These are phyloP conservation scores for Salvia splendens DNA, from an alignment of 257 asterid genomes.

Conservation along the genomic window DNA sequence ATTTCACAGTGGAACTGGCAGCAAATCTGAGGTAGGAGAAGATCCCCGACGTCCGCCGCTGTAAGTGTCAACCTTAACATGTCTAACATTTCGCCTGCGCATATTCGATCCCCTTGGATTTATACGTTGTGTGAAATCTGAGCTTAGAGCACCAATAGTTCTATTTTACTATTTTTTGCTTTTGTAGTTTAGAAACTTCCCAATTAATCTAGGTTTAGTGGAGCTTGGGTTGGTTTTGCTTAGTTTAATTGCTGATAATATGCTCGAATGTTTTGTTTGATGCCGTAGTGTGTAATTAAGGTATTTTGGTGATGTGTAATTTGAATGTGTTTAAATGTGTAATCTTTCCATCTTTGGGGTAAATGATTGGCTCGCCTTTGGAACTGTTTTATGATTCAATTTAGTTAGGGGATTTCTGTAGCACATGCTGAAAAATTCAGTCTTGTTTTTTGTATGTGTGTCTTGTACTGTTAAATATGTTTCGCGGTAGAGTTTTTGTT, in stretches of 20 bases:
- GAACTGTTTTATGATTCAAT: not conserved
- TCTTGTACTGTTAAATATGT: too few species aligned
- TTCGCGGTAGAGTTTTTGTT: too few species aligned
- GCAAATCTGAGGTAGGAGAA: not conserved
- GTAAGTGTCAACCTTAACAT: conserved; percentile 27
- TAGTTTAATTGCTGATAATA: not conserved
- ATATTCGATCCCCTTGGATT: not conserved
- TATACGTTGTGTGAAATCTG: not conserved
- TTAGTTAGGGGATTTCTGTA: too few species aligned
- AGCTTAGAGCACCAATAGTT: not conserved
- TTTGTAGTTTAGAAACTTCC: not conserved
- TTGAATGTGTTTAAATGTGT: not conserved
- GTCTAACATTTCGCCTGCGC: not conserved
- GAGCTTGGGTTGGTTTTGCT: conserved; percentile 4
- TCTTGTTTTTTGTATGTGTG: not conserved
- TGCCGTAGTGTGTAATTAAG: not conserved
- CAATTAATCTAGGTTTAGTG: conserved; percentile 2
- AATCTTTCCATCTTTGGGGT: not conserved
- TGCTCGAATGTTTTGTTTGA: not conserved
- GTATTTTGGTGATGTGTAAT: not conserved
- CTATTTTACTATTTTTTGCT: not conserved
- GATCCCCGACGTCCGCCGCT: conserved; percentile 25
- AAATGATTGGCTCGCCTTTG: not conserved
- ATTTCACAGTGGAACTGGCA: not conserved
- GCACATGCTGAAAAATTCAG: not conserved